Evolutionary conservation across 2,329 filamentous ascomycete species (phyloP).

Genomic region (Lasiodiplodia citricola): DNA sequence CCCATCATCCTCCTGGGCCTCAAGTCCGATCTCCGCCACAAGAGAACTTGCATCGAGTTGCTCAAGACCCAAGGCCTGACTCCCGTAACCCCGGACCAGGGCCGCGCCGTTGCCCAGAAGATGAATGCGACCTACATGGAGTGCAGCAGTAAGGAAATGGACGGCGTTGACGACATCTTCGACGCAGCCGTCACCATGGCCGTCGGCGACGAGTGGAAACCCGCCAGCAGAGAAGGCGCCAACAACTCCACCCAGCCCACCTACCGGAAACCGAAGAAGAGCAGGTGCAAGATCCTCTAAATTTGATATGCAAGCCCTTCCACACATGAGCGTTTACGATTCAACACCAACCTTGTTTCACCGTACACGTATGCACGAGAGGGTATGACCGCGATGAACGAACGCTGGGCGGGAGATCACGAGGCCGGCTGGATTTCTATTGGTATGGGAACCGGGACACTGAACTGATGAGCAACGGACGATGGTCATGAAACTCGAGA

Average conservation of each 20-base stretch:
- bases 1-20: constrained; percentile 94
- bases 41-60: constrained; percentile 96
- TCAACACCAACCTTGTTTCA: background rate
- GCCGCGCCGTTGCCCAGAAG: constrained; percentile 82
- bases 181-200: constrained; percentile 88
- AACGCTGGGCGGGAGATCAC: constrained; percentile 26
- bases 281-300: constrained; percentile 48
- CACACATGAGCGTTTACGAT: constrained; percentile 9
- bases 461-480: constrained; percentile 19
- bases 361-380: constrained; percentile 16
- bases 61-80: constrained; percentile 97
- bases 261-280: constrained; percentile 46
- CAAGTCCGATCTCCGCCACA: constrained; percentile 94
- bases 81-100: constrained; percentile 90
- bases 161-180: constrained; percentile 95
- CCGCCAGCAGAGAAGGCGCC: constrained; percentile 8
- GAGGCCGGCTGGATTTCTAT: constrained; percentile 3
- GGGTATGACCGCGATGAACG: constrained; percentile 24
- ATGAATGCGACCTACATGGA: constrained; percentile 98
- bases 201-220: constrained; percentile 69
- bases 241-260: constrained; percentile 29
- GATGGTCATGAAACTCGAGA: constrained; percentile 19
- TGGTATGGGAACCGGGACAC: background rate
- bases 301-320: background rate
- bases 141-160: constrained; percentile 98